These are phyloP conservation scores for Populus alba DNA, from an alignment of 345 rosid species.

Conservation along the genomic window DNA sequence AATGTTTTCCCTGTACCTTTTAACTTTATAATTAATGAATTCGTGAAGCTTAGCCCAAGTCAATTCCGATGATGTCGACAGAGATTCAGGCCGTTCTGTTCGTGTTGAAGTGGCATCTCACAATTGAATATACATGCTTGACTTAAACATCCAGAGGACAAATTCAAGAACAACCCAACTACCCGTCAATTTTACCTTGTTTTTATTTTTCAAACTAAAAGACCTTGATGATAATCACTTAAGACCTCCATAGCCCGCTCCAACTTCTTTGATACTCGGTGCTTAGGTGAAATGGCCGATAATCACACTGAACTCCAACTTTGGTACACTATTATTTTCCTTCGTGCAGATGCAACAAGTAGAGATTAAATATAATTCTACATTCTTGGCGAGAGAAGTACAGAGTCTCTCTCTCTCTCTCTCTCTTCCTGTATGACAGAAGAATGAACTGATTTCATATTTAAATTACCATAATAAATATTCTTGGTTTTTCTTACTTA, in stretches of 20 bases:
- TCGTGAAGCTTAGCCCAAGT: background rate
- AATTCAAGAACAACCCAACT: background rate
- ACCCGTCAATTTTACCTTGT: background rate
- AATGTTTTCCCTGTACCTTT: too few species aligned
- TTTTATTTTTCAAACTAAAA: background rate
- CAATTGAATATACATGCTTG: background rate
- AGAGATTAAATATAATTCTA: background rate
- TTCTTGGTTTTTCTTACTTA: slow-evolving; percentile 11
- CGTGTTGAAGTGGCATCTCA: background rate
- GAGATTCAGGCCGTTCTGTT: background rate
- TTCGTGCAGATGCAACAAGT: too few species aligned
- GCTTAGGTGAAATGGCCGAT: too few species aligned
- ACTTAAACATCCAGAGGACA: background rate
- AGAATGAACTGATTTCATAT: background rate
- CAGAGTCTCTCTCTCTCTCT: background rate
- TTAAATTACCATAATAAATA: background rate
- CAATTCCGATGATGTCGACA: background rate
- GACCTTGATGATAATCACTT: too few species aligned
- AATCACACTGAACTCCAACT: background rate
- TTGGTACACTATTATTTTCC: too few species aligned
- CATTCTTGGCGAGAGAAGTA: background rate
- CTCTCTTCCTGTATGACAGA: too few species aligned
- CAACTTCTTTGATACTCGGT: background rate
- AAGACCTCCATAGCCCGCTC: background rate
- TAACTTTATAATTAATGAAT: too few species aligned